phyloP scores from a whole-genome alignment of 306 rosid genomes.

The Dalbergia oliveri region DNA sequence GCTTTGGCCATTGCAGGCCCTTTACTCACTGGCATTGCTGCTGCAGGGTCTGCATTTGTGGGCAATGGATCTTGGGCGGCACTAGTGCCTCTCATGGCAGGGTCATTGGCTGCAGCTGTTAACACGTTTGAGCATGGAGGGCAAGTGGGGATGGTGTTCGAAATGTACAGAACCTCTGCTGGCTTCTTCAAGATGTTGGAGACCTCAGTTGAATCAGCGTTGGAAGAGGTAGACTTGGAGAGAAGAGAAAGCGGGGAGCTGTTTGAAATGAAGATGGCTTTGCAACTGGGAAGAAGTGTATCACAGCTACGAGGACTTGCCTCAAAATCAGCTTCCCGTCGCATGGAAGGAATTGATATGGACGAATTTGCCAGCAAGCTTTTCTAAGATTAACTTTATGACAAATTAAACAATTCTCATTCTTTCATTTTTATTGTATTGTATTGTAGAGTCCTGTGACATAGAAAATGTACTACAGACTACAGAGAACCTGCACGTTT shows the following conservation, averaged over 20 bases:
- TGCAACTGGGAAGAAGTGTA: slow-evolving; percentile 73
- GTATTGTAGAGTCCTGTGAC: not conserved
- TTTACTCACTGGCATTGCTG: slow-evolving; percentile 74
- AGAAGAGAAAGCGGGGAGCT: slow-evolving; percentile 73
- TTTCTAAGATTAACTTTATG: slow-evolving; percentile 5
- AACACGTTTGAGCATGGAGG: slow-evolving; percentile 73
- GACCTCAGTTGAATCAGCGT: slow-evolving; percentile 53
- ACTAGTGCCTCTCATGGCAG: slow-evolving; percentile 60
- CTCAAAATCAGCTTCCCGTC: slow-evolving; percentile 53
- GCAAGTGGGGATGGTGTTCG: slow-evolving; percentile 81
- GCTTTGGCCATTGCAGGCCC: slow-evolving; percentile 72
- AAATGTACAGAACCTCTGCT: slow-evolving; percentile 67
- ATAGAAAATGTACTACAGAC: not conserved
- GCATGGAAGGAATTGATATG: slow-evolving; percentile 50
- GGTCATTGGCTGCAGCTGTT: slow-evolving; percentile 59
- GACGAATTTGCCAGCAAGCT: slow-evolving; percentile 71
- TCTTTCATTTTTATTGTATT: not conserved
- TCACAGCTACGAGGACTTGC: slow-evolving; percentile 64
- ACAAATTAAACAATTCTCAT: slow-evolving; percentile 3
- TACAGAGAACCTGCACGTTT: too few relatives aligned
- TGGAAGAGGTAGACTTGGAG: slow-evolving; percentile 61
- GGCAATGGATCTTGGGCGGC: slow-evolving; percentile 51
- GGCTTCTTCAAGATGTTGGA: slow-evolving; percentile 67
- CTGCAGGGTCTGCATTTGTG: slow-evolving; percentile 57
- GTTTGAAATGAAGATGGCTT: slow-evolving; percentile 70